These are phyloP conservation scores for Russula sp. DNA, from an alignment of 768 basidiomycete genomes.

Conservation along the genomic window DNA sequence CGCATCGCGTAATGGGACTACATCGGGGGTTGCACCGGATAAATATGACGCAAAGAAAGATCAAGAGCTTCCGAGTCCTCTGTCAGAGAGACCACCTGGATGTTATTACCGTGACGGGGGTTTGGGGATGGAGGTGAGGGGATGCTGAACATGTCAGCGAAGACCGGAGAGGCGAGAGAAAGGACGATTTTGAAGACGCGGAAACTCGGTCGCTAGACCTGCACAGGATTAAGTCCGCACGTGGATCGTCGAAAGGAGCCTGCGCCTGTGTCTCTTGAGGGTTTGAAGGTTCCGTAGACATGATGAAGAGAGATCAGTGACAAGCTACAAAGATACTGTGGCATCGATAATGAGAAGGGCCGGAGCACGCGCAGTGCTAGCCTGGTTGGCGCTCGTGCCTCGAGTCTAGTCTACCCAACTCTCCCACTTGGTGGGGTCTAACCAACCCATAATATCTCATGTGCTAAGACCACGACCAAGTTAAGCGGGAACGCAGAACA, in stretches of 20 bases:
- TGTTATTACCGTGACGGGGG: too few relatives aligned
- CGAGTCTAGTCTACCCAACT: too few relatives aligned
- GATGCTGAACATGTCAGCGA: slow-evolving; percentile 14
- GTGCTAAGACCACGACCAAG: too few relatives aligned
- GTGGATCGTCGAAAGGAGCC: slow-evolving; percentile 8
- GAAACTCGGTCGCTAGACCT: slow-evolving; percentile 9
- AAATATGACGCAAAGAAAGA: slow-evolving; percentile 7
- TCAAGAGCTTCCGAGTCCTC: slow-evolving; percentile 11
- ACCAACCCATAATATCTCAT: too few relatives aligned
- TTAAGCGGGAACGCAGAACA: too few relatives aligned
- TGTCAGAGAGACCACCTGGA: background rate
- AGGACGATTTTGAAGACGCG: slow-evolving; percentile 11
- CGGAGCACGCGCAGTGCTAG: too few relatives aligned
- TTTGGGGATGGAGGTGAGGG: background rate
- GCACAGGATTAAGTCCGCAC: slow-evolving; percentile 5
- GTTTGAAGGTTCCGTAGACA: background rate
- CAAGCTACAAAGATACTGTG: background rate
- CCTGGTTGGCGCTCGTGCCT: too few relatives aligned
- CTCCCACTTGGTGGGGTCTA: too few relatives aligned
- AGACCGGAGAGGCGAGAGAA: slow-evolving; percentile 2
- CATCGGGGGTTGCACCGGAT: background rate
- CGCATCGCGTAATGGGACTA: background rate
- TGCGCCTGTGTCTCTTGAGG: background rate
- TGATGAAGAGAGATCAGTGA: background rate
- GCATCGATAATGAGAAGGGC: too few relatives aligned